Conservation (phyloP, 2,329 filamentous ascomycete genomes). For the Fusarium sp. region DNA sequence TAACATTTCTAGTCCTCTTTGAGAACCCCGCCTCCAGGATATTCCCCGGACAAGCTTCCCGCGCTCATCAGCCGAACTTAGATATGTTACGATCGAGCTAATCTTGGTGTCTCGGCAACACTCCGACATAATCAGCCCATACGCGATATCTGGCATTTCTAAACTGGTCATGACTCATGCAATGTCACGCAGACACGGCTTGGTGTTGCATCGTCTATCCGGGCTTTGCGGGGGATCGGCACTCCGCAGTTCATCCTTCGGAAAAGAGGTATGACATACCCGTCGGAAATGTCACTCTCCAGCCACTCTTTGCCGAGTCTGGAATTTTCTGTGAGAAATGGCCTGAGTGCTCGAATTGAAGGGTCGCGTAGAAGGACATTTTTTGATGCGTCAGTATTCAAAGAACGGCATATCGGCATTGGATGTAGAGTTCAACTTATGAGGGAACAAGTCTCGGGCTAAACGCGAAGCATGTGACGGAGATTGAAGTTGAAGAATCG, state of each 20-base stretch:
- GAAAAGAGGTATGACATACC: slow-evolving; percentile 10
- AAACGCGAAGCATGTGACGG: background rate
- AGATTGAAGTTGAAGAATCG: background rate
- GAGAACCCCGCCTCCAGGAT: background rate
- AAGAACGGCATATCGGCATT: background rate
- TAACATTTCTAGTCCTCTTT: background rate
- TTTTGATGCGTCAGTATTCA: background rate
- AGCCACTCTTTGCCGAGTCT: background rate
- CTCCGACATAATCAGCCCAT: background rate
- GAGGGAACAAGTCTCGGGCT: background rate
- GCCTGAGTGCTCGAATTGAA: background rate
- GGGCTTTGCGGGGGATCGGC: slow-evolving; percentile 25
- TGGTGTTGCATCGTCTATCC: background rate
- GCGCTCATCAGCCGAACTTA: background rate
- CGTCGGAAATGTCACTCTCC: background rate
- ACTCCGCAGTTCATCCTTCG: background rate
- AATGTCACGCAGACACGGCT: background rate
- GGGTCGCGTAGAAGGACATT: background rate
- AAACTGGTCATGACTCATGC: background rate
- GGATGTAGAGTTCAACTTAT: background rate
- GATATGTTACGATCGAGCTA: background rate
- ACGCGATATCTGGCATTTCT: background rate
- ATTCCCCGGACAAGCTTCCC: background rate
- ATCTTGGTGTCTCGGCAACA: background rate
- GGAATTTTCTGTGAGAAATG: slow-evolving; percentile 14